Evolutionary conservation across 257 asterid species (phyloP), one percentile per base, ranked within the genome.

Genomic region (Striga asiatica): DNA sequence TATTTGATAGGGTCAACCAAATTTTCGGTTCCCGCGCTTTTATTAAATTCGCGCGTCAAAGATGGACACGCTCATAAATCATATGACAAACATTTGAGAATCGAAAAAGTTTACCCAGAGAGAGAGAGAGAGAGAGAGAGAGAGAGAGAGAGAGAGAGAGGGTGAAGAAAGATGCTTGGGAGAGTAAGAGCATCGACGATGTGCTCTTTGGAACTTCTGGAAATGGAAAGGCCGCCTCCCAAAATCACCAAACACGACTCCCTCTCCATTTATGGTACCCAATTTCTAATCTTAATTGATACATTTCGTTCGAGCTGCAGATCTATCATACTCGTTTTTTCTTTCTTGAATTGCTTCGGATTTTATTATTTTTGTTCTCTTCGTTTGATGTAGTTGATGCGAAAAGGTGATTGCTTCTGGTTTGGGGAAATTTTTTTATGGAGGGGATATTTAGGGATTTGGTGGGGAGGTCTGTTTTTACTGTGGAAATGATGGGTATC

Each of bases 261-360:
- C 24, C 84, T 88, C 71, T 88, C 97, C 56, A 71, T 88, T 13
- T 88, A 84, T 32, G 97, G 97, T 87, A 74, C 11, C 6, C n/a
- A 3, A 1, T 0, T 6, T 19, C 3, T 39, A 1, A 0, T 19
- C 0, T 11, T 3, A 3, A 22, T 17, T 29, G n/a, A 19, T 31
- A 14, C 25, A 14, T 18, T 43, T 20, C 5, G n/a, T 4, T 58
- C 1, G 42, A 58, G 6, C 2, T 9, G 43, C 16, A 25, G 17
- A 13, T 41, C 4, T 6, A 32, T 3, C 11, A 32, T 32, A 32
- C 38, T 6, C 38, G 1, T 8, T n/a, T 2, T 32, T 32, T 31
- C 10, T 32, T 32, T 32, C 38, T 32, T 32, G 2, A 32, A 5
- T 37, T 45, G 13, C 20, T 19, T 11, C 50, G n/a, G 10, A 32